Evolutionary conservation across 768 basidiomycete genomes (phyloP), one percentile per base, ranked within the genome.

Genomic region (Suillus discolor): DNA sequence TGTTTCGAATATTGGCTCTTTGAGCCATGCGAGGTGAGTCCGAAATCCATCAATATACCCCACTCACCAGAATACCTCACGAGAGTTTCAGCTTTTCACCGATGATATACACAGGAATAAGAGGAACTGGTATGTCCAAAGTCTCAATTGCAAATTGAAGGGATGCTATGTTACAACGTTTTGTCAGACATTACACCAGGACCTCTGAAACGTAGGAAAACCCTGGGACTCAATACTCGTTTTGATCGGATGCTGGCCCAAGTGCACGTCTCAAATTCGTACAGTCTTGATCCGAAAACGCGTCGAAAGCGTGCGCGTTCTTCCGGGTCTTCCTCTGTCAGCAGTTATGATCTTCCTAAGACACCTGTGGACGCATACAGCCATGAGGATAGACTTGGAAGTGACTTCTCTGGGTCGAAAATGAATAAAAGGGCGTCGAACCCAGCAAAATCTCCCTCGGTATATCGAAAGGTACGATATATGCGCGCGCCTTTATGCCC

Each of bases 161-260:
- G 6, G 28, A 31, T 42, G 39, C 25, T 7, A 28, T 41, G 41
- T 18, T 38, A 53, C 62, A 34, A 25, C 36, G 6, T 36, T 42
- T 44, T 41, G 9, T 34, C 39, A 13, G 60, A 72, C 70, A 67
- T 8, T 25, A 36, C 57, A 8, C 41, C 42, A 42, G 65, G 54
- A 31, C 68, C 71, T 38, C 62, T 71, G n/a, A 91, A 87, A 68
- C 83, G 86, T 23, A 81, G 80, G 31, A 85, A 79, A 69, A 77
- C 76, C n/a, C 74, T 69, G 44, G 82, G 83, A 9, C 75, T 88
- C 59, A 92, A 91, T 68, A 73, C 81, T 41, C 84, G 84, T 45
- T 90, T 86, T 69, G 90, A 92, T 73, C 80, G 80, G 53, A 92
- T 92, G 90, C 76, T 91, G 38, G 81, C 85, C 61, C 80, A 84